These are phyloP conservation scores for Mentha longifolia DNA, from an alignment of 257 asterid species.

Conservation along the genomic window DNA sequence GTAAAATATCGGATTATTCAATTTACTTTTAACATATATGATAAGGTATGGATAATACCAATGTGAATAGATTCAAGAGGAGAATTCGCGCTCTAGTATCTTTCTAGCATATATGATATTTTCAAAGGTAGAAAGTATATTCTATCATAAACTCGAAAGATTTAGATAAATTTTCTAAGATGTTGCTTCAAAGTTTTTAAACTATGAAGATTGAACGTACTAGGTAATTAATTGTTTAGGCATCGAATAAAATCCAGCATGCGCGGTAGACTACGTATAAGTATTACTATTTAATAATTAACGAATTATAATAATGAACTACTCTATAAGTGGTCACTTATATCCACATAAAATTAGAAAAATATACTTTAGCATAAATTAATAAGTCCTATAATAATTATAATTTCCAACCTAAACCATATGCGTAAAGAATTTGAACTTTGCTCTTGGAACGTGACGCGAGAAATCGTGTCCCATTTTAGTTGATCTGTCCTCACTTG, in stretches of 20 bases:
- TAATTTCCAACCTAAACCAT: background rate
- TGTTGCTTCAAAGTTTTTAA: too few relatives aligned
- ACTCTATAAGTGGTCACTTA: background rate
- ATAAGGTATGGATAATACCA: background rate
- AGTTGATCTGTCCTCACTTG: background rate
- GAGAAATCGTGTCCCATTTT: background rate
- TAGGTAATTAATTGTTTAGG: too few relatives aligned
- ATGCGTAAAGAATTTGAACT: too few relatives aligned
- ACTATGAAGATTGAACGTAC: too few relatives aligned
- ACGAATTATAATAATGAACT: background rate
- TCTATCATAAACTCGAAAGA: too few relatives aligned
- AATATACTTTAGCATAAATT: too few relatives aligned
- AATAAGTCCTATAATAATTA: background rate
- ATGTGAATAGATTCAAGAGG: background rate
- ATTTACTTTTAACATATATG: background rate
- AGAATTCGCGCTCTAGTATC: background rate
- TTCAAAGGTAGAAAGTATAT: background rate
- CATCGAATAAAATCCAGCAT: too few relatives aligned
- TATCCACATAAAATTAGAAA: background rate
- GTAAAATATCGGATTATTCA: background rate
- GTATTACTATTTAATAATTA: background rate
- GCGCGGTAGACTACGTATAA: background rate
- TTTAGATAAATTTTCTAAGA: too few relatives aligned
- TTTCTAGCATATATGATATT: background rate
- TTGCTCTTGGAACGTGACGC: too few relatives aligned